Conservation (phyloP, 495 filamentous ascomycete genomes). For the Hypoxylon rickii region DNA sequence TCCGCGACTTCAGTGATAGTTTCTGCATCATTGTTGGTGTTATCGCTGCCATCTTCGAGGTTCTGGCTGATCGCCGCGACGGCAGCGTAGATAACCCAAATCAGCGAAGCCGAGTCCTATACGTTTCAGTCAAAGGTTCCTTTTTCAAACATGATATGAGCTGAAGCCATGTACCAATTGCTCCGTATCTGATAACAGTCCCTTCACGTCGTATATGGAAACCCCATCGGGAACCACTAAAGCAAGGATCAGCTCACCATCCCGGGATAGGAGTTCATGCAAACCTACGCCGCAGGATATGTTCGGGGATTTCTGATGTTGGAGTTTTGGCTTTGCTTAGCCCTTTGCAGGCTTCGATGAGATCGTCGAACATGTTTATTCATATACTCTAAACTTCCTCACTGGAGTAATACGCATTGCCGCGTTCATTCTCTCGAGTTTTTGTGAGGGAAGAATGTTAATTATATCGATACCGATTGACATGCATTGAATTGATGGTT, state of each 20-base stretch:
- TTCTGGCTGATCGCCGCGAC: constrained; percentile 12
- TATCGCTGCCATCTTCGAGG: background rate
- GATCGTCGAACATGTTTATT: constrained; percentile 14
- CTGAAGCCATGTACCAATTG: no score
- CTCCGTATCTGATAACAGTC: no score
- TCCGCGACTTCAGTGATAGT: constrained; percentile 15
- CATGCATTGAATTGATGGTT: no score
- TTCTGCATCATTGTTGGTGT: background rate
- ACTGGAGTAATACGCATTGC: background rate
- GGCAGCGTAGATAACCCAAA: constrained; percentile 19
- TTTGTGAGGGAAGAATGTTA: no score
- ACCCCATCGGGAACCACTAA: constrained; percentile 10
- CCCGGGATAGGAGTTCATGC: background rate
- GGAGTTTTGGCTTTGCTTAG: background rate
- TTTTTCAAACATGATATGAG: constrained; percentile 3
- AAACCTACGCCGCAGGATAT: constrained; percentile 7
- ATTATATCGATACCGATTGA: no score
- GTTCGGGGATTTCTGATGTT: background rate
- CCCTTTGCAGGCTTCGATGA: constrained; percentile 12
- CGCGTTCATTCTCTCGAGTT: no score
- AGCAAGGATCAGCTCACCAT: background rate
- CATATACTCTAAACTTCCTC: background rate
- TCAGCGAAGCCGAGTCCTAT: constrained; percentile 11
- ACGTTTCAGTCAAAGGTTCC: background rate
- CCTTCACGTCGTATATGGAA: background rate